These are phyloP conservation scores for Ramalina intermedia DNA, from an alignment of 495 filamentous ascomycete species.

Conservation along the genomic window DNA sequence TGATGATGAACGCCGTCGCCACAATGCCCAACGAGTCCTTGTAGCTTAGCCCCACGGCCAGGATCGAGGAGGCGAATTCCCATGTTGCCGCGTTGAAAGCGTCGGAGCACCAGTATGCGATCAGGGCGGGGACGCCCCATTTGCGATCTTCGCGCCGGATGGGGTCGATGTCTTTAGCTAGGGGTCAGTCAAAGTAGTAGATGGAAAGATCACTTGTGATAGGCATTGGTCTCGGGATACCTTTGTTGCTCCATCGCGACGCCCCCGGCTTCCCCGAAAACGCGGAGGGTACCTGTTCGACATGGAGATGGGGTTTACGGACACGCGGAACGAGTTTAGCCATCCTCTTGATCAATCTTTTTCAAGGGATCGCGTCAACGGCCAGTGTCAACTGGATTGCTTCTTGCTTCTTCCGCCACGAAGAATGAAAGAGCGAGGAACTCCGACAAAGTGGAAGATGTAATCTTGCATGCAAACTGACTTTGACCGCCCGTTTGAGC, in stretches of 20 bases:
- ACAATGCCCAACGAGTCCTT: conserved; percentile 46
- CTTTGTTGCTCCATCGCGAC: conserved; percentile 10
- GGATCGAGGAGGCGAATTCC: conserved; percentile 45
- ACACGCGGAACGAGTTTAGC: background rate
- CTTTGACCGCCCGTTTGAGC: too few species aligned
- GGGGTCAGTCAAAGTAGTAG: too few species aligned
- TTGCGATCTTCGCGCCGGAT: conserved; percentile 25
- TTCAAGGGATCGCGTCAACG: too few species aligned
- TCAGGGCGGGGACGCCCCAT: conserved; percentile 28
- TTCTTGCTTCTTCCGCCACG: too few species aligned
- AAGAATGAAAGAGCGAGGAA: too few species aligned
- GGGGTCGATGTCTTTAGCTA: conserved; percentile 29
- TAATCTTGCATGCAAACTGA: too few species aligned
- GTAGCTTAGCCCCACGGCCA: conserved; percentile 49
- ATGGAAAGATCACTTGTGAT: background rate
- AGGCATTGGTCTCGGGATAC: background rate
- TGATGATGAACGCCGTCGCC: conserved; percentile 45
- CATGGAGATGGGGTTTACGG: background rate
- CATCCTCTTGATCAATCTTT: too few species aligned
- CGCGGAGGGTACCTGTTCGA: conserved; percentile 7
- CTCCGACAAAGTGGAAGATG: too few species aligned
- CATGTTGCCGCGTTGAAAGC: conserved; percentile 46
- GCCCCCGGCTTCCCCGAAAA: conserved; percentile 7
- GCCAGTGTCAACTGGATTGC: too few species aligned
- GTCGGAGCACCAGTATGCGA: conserved; percentile 52